These are phyloP conservation scores for Micractinium conductrix DNA, from an alignment of 139 green algal genomes.

Conservation along the genomic window DNA sequence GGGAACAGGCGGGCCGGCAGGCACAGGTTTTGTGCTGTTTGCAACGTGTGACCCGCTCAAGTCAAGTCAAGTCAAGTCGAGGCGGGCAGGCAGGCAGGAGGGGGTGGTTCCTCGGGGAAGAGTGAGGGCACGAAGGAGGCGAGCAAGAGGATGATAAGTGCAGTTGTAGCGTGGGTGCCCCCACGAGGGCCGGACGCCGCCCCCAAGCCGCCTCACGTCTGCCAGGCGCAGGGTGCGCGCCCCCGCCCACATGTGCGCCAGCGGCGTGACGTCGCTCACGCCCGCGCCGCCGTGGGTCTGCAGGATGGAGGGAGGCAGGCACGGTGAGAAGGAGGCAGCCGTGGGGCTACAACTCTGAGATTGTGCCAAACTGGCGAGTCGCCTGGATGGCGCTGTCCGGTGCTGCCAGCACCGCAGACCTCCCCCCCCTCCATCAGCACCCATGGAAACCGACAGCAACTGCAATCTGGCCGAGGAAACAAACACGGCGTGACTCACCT, in stretches of 20 bases:
- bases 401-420: not conserved
- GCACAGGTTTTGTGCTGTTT: too few species aligned
- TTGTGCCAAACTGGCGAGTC: not conserved
- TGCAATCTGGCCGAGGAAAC: not conserved
- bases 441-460: not conserved
- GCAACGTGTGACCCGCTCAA: too few species aligned
- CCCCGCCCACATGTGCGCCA: slow-evolving; percentile 85
- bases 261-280: slow-evolving; percentile 81
- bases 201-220: too few species aligned
- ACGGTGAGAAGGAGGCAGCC: not conserved
- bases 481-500: slow-evolving; percentile 82
- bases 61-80: too few species aligned
- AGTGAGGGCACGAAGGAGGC: too few species aligned
- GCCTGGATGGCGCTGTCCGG: not conserved
- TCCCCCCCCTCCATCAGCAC: too few species aligned
- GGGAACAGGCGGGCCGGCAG: too few species aligned
- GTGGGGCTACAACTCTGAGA: not conserved
- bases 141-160: too few species aligned
- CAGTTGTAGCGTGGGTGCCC: too few species aligned
- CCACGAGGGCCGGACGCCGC: too few species aligned
- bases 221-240: slow-evolving; percentile 94
- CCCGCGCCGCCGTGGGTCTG: slow-evolving; percentile 87
- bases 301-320: not conserved
- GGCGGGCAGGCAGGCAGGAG: too few species aligned
- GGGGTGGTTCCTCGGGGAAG: too few species aligned